Evolutionary conservation across 1,284 basidiomycete species (phyloP).

Genomic region (Baeospora myosura): DNA sequence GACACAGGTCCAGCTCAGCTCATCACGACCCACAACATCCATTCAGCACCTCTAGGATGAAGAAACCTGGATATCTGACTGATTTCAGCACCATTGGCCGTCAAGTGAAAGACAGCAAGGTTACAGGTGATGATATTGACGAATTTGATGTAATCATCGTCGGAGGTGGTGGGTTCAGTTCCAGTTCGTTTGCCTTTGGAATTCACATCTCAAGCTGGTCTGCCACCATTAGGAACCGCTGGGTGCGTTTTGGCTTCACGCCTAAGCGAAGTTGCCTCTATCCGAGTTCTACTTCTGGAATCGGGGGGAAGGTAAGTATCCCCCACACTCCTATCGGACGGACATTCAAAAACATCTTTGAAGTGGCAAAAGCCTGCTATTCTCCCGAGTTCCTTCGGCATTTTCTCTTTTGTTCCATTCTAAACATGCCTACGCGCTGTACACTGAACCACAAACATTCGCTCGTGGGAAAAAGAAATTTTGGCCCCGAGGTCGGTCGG

Average conservation of each 20-base stretch:
- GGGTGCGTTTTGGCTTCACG: conserved; percentile 64
- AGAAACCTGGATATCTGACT: neutral
- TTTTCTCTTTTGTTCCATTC: conserved; percentile 35
- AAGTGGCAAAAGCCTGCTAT: conserved; percentile 31
- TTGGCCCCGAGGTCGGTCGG: conserved; percentile 53
- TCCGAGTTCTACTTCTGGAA: conserved; percentile 58
- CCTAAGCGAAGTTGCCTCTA: conserved; percentile 48
- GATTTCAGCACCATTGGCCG: neutral
- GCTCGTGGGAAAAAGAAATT: conserved; percentile 38
- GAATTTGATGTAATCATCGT: conserved; percentile 59
- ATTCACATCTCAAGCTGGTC: neutral
- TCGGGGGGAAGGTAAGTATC: conserved; percentile 50
- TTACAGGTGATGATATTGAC: conserved; percentile 12
- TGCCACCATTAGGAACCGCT: conserved; percentile 46
- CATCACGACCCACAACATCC: too few relatives aligned
- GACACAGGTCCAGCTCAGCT: too few relatives aligned
- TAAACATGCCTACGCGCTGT: conserved; percentile 41
- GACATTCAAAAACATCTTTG: neutral
- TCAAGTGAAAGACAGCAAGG: neutral
- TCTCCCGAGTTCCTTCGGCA: conserved; percentile 34
- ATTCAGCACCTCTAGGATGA: too few relatives aligned
- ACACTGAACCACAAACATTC: conserved; percentile 47
- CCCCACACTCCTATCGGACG: neutral
- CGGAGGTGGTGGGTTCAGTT: conserved; percentile 52
- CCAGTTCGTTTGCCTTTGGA: neutral